These are phyloP conservation scores for Neurospora sp. DNA, from an alignment of 495 filamentous ascomycete species.

Conservation along the genomic window DNA sequence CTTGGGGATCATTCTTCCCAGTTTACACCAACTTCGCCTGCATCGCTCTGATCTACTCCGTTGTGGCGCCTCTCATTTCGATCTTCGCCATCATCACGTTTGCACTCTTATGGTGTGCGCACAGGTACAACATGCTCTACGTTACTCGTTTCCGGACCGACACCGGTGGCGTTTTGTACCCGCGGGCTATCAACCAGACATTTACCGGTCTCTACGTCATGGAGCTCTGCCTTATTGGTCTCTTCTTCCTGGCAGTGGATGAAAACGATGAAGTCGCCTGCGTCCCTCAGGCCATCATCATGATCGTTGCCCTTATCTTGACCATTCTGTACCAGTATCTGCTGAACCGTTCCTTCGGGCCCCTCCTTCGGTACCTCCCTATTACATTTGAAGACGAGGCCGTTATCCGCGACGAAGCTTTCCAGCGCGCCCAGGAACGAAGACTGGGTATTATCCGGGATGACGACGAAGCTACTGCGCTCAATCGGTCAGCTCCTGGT, in stretches of 20 bases:
- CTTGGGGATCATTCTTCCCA: slow-evolving; percentile 92
- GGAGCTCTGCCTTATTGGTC: slow-evolving; percentile 81
- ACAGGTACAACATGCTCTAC: slow-evolving; percentile 94
- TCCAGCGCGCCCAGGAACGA: slow-evolving; percentile 64
- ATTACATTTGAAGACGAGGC: slow-evolving; percentile 96
- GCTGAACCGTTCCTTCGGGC: slow-evolving; percentile 76
- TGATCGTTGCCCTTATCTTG: slow-evolving; percentile 63
- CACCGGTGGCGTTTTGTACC: slow-evolving; percentile 89
- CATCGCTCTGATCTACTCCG: slow-evolving; percentile 86
- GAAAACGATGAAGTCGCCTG: slow-evolving; percentile 49
- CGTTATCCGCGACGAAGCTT: slow-evolving; percentile 77
- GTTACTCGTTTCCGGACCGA: slow-evolving; percentile 86
- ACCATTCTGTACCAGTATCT: slow-evolving; percentile 76
- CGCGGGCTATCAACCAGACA: slow-evolving; percentile 87
- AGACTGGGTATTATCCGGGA: slow-evolving; percentile 44
- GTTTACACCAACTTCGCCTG: slow-evolving; percentile 92
- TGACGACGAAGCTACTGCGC: slow-evolving; percentile 31
- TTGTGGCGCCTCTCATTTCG: slow-evolving; percentile 83
- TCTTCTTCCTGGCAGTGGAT: slow-evolving; percentile 79
- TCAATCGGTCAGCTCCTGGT: slow-evolving; percentile 1
- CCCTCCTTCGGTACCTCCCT: slow-evolving; percentile 79
- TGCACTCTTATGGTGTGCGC: slow-evolving; percentile 86
- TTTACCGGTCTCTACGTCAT: slow-evolving; percentile 93
- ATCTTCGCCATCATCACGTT: slow-evolving; percentile 94
- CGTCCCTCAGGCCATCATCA: slow-evolving; percentile 76